Conservation (phyloP, 2,329 filamentous ascomycete species). For the Calonectria montana region DNA sequence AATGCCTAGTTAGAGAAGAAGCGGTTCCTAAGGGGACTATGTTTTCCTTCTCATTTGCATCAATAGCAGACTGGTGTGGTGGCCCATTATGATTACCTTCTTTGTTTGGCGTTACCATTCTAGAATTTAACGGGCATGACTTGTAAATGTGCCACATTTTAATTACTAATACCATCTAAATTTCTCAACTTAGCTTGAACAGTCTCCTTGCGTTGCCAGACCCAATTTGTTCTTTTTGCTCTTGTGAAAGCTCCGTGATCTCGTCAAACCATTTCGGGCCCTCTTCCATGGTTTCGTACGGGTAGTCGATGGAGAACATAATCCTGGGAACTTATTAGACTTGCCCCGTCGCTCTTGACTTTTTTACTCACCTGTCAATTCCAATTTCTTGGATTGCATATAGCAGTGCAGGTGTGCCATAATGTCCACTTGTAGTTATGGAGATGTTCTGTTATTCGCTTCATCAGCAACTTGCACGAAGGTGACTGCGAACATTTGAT, state of each 20-base stretch:
- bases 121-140: too few species aligned
- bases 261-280: not conserved
- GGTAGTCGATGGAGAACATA: not conserved
- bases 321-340: not conserved
- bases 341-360: too few species aligned
- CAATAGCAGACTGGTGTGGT: too few species aligned
- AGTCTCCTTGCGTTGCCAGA: not conserved
- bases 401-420: not conserved
- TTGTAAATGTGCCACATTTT: too few species aligned
- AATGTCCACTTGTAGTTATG: not conserved
- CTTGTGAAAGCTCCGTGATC: not conserved
- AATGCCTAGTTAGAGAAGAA: too few species aligned
- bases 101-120: too few species aligned
- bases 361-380: not conserved
- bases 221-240: not conserved
- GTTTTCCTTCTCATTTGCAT: too few species aligned
- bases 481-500: not conserved
- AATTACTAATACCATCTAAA: too few species aligned
- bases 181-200: not conserved
- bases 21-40: too few species aligned
- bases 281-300: not conserved
- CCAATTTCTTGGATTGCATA: not conserved
- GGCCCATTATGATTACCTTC: too few species aligned
- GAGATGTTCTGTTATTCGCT: not conserved
- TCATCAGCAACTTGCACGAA: not conserved